These are phyloP conservation scores for Vitis cinerea DNA, from an alignment of 164 flowering plant genomes.

Conservation along the genomic window DNA sequence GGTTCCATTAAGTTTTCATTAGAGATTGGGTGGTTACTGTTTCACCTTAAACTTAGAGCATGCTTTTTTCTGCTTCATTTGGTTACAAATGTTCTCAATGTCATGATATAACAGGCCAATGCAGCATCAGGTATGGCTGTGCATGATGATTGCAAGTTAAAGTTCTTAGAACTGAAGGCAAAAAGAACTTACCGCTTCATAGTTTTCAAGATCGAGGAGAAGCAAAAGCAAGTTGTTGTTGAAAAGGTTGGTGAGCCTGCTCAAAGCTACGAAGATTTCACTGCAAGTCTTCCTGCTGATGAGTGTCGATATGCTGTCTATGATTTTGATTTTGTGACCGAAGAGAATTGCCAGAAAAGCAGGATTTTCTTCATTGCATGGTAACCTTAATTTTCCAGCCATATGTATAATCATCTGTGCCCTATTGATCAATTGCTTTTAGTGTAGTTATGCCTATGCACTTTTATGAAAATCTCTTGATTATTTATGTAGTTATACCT, in stretches of 20 bases:
- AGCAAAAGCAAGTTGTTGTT: constrained; percentile 29
- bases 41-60: no score
- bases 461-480: no score
- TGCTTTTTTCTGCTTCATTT: no score
- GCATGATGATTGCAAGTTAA: constrained; percentile 30
- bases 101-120: constrained; percentile 15
- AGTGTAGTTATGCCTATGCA: no score
- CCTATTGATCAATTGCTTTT: no score
- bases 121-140: constrained; percentile 36
- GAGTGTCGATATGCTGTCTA: constrained; percentile 33
- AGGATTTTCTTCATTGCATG: constrained; percentile 37
- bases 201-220: constrained; percentile 31
- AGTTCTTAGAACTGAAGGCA: constrained; percentile 29
- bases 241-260: constrained; percentile 30
- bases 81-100: constrained; percentile 5
- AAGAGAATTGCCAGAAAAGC: constrained; percentile 30
- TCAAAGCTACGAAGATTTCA: constrained; percentile 24
- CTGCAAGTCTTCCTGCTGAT: constrained; percentile 26
- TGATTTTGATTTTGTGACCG: constrained; percentile 30
- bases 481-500: not conserved
- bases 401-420: not conserved
- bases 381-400: constrained; percentile 8
- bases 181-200: constrained; percentile 26
- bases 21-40: no score
- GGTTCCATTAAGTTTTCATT: no score